Conservation (phyloP, 2,329 filamentous ascomycete species). For the Rugonectria rugulosa region DNA sequence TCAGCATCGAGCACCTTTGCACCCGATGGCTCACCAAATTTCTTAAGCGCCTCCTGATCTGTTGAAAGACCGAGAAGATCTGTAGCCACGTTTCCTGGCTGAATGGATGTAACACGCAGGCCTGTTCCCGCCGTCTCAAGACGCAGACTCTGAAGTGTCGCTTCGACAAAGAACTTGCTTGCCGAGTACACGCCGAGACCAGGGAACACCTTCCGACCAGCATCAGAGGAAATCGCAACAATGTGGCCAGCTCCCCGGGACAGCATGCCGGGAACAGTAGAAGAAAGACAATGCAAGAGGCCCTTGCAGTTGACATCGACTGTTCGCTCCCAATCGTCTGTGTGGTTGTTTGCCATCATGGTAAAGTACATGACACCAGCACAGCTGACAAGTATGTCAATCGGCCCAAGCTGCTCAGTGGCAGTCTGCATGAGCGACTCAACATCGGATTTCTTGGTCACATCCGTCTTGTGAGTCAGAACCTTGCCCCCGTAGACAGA, state of each 20-base stretch:
- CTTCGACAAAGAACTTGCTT: conserved; percentile 86
- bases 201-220: conserved; percentile 82
- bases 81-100: conserved; percentile 80
- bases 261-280: conserved; percentile 76
- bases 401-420: conserved; percentile 68
- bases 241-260: conserved; percentile 74
- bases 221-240: conserved; percentile 83
- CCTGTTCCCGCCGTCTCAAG: conserved; percentile 79
- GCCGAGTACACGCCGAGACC: conserved; percentile 84
- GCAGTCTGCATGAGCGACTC: conserved; percentile 69
- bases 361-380: conserved; percentile 91
- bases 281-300: conserved; percentile 74
- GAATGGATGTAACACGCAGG: conserved; percentile 75
- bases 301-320: conserved; percentile 91
- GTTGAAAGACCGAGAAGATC: conserved; percentile 78
- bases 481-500: conserved; percentile 67
- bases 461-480: conserved; percentile 74
- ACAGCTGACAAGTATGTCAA: conserved; percentile 82
- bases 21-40: conserved; percentile 77
- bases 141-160: conserved; percentile 76
- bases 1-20: conserved; percentile 77
- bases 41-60: conserved; percentile 78
- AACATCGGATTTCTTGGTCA: conserved; percentile 72
- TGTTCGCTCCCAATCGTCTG: conserved; percentile 80
- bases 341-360: conserved; percentile 80